phyloP scores from a whole-genome alignment of 2,329 filamentous ascomycete genomes.

The Berkeleyomyces basicola region DNA sequence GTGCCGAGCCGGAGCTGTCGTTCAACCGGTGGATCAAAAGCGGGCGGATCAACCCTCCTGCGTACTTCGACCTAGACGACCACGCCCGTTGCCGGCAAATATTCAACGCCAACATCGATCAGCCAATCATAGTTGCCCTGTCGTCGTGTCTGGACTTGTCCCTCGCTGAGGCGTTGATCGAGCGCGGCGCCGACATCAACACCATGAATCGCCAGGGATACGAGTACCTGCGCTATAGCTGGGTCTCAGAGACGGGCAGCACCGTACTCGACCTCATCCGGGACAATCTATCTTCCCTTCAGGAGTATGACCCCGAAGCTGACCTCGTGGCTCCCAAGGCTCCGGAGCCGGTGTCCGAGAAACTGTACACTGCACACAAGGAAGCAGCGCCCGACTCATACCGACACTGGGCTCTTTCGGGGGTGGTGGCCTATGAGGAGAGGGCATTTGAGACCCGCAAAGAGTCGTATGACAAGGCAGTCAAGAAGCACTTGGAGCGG shows the following conservation, averaged over 20 bases:
- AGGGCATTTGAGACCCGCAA: conserved; percentile 1
- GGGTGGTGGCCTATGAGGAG: conserved; percentile 18
- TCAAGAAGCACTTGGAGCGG: conserved; percentile 30
- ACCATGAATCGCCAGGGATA: conserved; percentile 24
- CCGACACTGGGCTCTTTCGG: conserved; percentile 5
- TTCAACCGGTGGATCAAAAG: conserved; percentile 49
- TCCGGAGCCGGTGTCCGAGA: background rate
- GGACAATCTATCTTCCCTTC: conserved; percentile 32
- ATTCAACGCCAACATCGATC: conserved; percentile 34
- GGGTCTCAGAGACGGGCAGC: background rate
- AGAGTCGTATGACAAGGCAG: conserved; percentile 15
- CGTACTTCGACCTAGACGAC: background rate
- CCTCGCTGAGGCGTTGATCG: conserved; percentile 41
- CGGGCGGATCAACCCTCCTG: conserved; percentile 24
- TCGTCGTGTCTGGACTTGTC: conserved; percentile 28
- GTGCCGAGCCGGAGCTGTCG: conserved; percentile 41
- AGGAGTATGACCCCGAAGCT: conserved; percentile 26
- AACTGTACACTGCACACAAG: background rate
- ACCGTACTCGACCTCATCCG: conserved; percentile 46
- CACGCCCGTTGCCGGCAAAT: conserved; percentile 22
- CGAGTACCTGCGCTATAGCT: background rate
- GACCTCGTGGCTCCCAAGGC: background rate
- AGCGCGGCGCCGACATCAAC: conserved; percentile 49
- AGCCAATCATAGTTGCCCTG: conserved; percentile 51
- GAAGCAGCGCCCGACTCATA: background rate